Conservation (phyloP, 192 early-diverging fungal species). For the Coemansia sp. region DNA sequence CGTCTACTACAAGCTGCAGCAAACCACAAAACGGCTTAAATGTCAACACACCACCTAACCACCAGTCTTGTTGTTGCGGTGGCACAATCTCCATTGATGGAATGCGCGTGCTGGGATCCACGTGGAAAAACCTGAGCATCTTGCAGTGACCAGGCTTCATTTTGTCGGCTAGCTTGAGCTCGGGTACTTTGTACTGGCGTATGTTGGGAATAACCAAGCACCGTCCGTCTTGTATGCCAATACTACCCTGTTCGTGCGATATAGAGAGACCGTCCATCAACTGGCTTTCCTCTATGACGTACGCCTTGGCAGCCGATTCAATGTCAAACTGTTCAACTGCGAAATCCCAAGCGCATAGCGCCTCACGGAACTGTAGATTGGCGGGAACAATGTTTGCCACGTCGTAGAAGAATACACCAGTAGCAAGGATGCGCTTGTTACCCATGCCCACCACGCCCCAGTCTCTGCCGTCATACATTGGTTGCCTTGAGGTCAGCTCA, state of each 20-base stretch:
- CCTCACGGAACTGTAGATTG: background rate
- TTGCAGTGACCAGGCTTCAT: constrained; percentile 57
- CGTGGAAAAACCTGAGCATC: constrained; percentile 62
- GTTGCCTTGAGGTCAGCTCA: too few species aligned
- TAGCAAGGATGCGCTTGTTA: constrained; percentile 20
- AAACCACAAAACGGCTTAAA: too few species aligned
- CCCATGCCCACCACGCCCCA: constrained; percentile 67
- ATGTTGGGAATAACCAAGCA: constrained; percentile 61
- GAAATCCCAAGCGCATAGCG: constrained; percentile 45
- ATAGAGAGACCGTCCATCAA: background rate
- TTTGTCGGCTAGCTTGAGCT: constrained; percentile 54
- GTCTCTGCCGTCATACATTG: constrained; percentile 35
- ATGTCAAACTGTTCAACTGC: constrained; percentile 25
- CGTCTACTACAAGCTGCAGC: too few species aligned
- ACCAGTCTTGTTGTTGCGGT: too few species aligned
- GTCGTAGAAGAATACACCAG: constrained; percentile 62
- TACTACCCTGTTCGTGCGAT: constrained; percentile 34
- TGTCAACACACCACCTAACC: too few species aligned
- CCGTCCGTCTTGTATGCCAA: constrained; percentile 51
- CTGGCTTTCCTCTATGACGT: constrained; percentile 22
- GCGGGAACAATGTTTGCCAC: constrained; percentile 57
- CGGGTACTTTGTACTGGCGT: constrained; percentile 58
- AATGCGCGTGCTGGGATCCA: constrained; percentile 52
- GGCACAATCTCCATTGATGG: constrained; percentile 29
- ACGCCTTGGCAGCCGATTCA: constrained; percentile 8